phyloP scores from a whole-genome alignment of 257 asterid species.

The Solanum rostratum region DNA sequence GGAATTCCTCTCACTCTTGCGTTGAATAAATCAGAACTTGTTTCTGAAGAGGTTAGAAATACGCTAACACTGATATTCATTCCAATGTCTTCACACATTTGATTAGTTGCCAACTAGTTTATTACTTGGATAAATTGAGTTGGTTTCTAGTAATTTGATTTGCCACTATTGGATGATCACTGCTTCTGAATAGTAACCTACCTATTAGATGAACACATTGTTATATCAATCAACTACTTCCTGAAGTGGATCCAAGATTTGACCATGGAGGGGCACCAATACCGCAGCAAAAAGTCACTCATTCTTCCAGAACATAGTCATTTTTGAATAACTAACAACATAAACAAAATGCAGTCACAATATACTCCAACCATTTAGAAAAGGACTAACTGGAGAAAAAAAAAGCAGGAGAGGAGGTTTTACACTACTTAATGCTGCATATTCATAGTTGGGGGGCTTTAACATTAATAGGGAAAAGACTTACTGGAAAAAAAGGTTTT shows the following conservation, averaged over 20 bases:
- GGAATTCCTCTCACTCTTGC: conserved; percentile 81
- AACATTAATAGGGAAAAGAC: not conserved
- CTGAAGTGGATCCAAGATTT: not conserved
- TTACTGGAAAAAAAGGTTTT: not conserved
- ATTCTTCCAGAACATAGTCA: not conserved
- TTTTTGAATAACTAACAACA: not conserved
- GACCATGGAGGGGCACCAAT: not conserved
- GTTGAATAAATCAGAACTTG: conserved; percentile 78
- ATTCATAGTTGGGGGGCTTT: not conserved
- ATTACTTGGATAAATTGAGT: not conserved
- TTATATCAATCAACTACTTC: not conserved
- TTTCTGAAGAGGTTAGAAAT: conserved; percentile 38
- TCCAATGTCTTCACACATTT: not conserved
- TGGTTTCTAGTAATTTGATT: not conserved
- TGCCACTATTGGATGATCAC: not conserved
- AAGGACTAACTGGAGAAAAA: not conserved
- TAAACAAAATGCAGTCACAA: not conserved
- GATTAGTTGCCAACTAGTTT: not conserved
- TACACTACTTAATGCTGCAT: not conserved
- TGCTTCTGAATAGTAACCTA: not conserved
- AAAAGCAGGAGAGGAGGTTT: not conserved
- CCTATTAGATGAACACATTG: not conserved
- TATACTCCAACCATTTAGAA: not conserved
- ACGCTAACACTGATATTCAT: not conserved
- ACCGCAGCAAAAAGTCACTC: not conserved